These are phyloP conservation scores for Mycena galericulata DNA, from an alignment of 768 basidiomycete species.

Conservation along the genomic window DNA sequence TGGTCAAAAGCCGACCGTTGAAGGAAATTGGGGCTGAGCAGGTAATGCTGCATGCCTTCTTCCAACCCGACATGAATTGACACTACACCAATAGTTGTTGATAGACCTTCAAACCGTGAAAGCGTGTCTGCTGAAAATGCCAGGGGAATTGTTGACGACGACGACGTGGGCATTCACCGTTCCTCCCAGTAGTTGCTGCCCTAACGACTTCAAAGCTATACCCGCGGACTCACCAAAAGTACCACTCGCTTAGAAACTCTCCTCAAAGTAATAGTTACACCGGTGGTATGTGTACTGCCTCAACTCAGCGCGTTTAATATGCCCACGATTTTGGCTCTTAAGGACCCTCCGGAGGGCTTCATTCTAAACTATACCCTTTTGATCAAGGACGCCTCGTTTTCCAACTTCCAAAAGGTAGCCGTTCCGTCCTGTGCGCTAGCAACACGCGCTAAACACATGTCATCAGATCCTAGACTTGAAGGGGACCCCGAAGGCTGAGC, in stretches of 20 bases:
- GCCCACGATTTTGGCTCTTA: conserved; percentile 4
- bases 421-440: not conserved
- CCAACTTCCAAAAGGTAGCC: conserved; percentile 95
- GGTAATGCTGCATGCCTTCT: conserved; percentile 51
- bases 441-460: not conserved
- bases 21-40: conserved; percentile 97
- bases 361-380: conserved; percentile 95
- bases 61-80: not conserved
- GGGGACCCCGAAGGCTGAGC: conserved; percentile 87
- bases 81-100: conserved; percentile 65
- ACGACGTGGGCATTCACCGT: conserved; percentile 56
- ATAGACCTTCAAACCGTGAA: conserved; percentile 93
- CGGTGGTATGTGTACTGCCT: conserved; percentile 68
- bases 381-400: conserved; percentile 94
- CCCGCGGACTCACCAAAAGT: conserved; percentile 83
- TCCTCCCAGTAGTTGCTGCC: conserved; percentile 9
- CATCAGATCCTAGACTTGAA: conserved; percentile 92
- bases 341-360: conserved; percentile 95
- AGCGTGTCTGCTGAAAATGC: conserved; percentile 83
- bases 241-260: conserved; percentile 89
- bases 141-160: conserved; percentile 74
- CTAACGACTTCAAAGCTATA: conserved; percentile 67
- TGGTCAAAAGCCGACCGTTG: conserved; percentile 92
- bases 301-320: not conserved
- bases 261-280: conserved; percentile 95